Conservation (phyloP, 2,329 filamentous ascomycete species). For the Chrysosphaeria jannelii region DNA sequence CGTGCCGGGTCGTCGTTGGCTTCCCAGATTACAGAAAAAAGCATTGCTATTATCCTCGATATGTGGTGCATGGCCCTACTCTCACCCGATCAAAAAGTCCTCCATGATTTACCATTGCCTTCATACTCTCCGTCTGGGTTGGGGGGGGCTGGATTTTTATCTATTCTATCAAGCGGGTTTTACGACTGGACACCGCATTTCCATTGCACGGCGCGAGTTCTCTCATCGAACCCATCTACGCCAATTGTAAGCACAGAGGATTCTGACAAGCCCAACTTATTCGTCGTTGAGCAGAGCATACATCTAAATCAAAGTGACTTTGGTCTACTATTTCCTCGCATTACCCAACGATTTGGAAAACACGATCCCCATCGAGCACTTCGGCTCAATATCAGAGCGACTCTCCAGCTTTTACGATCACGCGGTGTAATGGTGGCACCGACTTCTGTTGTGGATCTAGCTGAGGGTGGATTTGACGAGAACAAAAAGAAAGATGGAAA, state of each 20-base stretch:
- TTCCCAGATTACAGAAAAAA: slow-evolving; percentile 35
- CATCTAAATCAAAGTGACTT: slow-evolving; percentile 68
- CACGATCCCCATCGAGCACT: slow-evolving; percentile 26
- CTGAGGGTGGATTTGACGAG: slow-evolving; percentile 11
- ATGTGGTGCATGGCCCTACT: slow-evolving; percentile 53
- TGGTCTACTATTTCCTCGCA: slow-evolving; percentile 49
- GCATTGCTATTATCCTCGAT: slow-evolving; percentile 40
- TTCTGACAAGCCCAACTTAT: slow-evolving; percentile 27
- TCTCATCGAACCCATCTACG: slow-evolving; percentile 24
- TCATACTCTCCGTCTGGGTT: slow-evolving; percentile 22
- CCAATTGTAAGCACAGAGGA: slow-evolving; percentile 12
- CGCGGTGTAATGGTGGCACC: slow-evolving; percentile 18
- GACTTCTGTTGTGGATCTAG: slow-evolving; percentile 18
- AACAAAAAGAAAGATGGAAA: slow-evolving; percentile 8
- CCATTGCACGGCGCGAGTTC: slow-evolving; percentile 30
- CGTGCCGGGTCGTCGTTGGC: slow-evolving; percentile 21
- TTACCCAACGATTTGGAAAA: slow-evolving; percentile 25
- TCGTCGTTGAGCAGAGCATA: slow-evolving; percentile 42
- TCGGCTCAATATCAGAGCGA: slow-evolving; percentile 25
- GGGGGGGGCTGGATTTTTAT: slow-evolving; percentile 29
- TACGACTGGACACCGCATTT: slow-evolving; percentile 51
- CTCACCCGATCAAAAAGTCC: slow-evolving; percentile 26
- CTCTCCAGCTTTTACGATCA: slow-evolving; percentile 22
- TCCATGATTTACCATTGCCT: slow-evolving; percentile 46
- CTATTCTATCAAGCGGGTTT: slow-evolving; percentile 48